Evolutionary conservation across 2,329 filamentous ascomycete species (phyloP).

Genomic region (Nemania serpens): DNA sequence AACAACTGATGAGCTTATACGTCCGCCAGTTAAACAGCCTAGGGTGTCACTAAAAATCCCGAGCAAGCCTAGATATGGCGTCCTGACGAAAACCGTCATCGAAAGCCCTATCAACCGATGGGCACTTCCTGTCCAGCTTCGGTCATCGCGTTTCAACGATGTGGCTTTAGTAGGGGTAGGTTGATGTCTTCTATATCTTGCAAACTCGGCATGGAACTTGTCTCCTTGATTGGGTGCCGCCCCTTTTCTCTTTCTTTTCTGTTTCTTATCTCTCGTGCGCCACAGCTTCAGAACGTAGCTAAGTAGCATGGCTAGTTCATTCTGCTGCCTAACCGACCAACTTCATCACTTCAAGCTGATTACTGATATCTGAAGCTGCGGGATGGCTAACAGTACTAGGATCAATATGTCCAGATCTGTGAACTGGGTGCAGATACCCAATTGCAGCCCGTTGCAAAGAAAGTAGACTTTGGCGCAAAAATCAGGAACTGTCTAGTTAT

Average conservation of each 20-base stretch:
- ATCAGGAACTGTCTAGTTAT: constrained; percentile 82
- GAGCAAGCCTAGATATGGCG: constrained; percentile 62
- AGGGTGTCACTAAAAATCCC: constrained; percentile 36
- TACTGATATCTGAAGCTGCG: not conserved
- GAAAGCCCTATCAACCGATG: constrained; percentile 75
- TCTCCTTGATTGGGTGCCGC: too few relatives aligned
- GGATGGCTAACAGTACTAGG: constrained; percentile 49
- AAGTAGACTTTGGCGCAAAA: constrained; percentile 75
- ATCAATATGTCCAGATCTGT: constrained; percentile 79
- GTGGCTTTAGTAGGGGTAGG: constrained; percentile 82
- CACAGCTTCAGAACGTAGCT: not conserved
- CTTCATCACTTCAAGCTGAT: not conserved
- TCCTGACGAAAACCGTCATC: constrained; percentile 79
- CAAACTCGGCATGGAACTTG: not conserved
- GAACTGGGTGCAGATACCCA: constrained; percentile 72
- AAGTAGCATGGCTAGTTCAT: not conserved
- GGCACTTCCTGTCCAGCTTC: constrained; percentile 79
- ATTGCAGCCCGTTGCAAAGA: constrained; percentile 75
- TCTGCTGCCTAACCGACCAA: not conserved
- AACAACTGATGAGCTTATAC: constrained; percentile 44
- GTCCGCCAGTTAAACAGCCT: constrained; percentile 43
- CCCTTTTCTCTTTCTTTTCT: too few relatives aligned
- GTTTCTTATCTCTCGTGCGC: too few relatives aligned
- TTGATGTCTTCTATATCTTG: constrained; percentile 36
- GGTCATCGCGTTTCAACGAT: constrained; percentile 73